Base-by-base conservation (phyloP, 2,329 filamentous ascomycete genomes). In the Ophiostoma triangulosporum region DNA sequence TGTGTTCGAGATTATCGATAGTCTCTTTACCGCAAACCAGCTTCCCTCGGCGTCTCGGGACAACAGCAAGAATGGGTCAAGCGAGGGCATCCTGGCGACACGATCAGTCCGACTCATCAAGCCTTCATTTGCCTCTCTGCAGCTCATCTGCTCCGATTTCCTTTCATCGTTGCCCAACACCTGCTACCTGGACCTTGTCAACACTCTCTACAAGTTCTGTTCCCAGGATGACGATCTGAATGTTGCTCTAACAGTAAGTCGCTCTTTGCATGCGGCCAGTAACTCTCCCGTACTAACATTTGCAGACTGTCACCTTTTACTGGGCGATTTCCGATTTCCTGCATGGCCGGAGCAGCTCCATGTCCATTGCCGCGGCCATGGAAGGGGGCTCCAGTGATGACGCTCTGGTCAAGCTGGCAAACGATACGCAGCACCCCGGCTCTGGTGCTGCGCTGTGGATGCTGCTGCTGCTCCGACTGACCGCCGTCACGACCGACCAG, bases 131-230 rank as follows among this genome's bases (percentile, higher is more conserved):
- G 85, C 81, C 58, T 95, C 90, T 2, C 73, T 95, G 12, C 88
- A 97, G 65, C 79, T 98, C 3, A 85, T 98, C 46, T 95, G 90
- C 66, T 96, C 93, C 0, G 93, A 98, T 66, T 98, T 98, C 62
- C 70, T 98, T 32, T 76, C 82, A 14, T 81, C 86, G 6, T 75
- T 83, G 54, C 86, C 80, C 46, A 81, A 79, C 64, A 78, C 73
- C 50, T 96, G 78, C 70, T 87, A 84, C 66, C 75, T 83, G 56
- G 79, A 83, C 55, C 76, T 98, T 15, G 82, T 97, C 57, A 86
- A 95, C 69, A 88, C 90, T 11, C 77, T 98, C 22, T 88, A 88
- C 62, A 84, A 85, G 59, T 98, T 97, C 67, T 89, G 88, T 61
- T 84, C 83, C 0, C 93, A 98, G 66, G 77, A 84, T 58, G 87